These are phyloP conservation scores for Hypomontagnella submonticulosa DNA, from an alignment of 495 filamentous ascomycete genomes.

Conservation along the genomic window DNA sequence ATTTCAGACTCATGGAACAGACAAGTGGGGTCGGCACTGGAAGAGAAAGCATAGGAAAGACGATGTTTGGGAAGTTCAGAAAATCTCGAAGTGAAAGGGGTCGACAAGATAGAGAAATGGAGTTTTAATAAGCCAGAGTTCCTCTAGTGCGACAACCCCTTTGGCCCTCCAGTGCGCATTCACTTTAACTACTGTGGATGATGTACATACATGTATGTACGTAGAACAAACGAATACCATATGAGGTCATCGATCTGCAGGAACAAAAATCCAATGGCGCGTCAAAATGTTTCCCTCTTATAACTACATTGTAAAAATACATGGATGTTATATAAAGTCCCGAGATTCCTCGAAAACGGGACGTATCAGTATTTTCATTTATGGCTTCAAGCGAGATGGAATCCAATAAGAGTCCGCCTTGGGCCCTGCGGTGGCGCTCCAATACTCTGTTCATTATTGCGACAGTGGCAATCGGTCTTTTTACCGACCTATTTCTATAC, in stretches of 20 bases:
- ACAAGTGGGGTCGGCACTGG: no score
- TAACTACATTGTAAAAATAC: not conserved
- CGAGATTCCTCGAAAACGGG: not conserved
- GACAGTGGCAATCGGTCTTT: conserved; percentile 70
- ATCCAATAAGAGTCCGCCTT: conserved; percentile 45
- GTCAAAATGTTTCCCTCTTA: not conserved
- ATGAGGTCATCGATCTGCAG: conserved; percentile 49
- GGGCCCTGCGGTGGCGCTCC: conserved; percentile 64
- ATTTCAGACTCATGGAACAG: not conserved
- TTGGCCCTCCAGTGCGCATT: no score
- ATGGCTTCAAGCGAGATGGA: conserved; percentile 10
- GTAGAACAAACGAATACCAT: not conserved
- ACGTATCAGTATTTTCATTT: no score
- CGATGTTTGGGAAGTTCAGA: no score
- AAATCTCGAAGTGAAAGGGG: no score
- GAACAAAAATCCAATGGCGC: conserved; percentile 15
- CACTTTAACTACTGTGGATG: not conserved
- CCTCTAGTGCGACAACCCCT: no score
- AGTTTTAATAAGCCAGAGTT: no score
- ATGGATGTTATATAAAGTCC: not conserved
- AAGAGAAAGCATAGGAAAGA: no score
- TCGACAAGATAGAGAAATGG: no score
- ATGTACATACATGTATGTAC: no score
- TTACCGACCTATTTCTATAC: conserved; percentile 70
- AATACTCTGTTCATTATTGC: conserved; percentile 69